Base-by-base conservation (phyloP, 2,329 filamentous ascomycete species). In the Cadophora sp. region DNA sequence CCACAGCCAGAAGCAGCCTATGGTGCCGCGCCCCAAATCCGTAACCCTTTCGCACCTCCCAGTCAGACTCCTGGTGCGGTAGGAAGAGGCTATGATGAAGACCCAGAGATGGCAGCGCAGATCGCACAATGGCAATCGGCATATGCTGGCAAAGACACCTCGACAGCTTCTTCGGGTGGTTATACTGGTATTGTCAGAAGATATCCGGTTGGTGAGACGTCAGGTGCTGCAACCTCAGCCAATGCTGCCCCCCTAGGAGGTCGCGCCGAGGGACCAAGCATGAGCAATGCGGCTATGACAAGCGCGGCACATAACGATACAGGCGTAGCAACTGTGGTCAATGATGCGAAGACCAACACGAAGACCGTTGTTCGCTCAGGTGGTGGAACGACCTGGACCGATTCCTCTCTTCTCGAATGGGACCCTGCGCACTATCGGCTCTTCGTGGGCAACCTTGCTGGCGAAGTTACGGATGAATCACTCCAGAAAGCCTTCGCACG, bases 391-490 rank as follows among this genome's bases (percentile, higher is more conserved):
- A 91, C 89, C 66, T 99, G 96, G 96, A 91, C 91, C 27, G 96
- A 99, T 78, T 85, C 92, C 65, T 87, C 91, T 0, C 87, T 99
- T 3, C 86, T 98, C 1, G 96, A 98, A 78, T 99, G 96, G 96
- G 94, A 98, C 76, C 95, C 95, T 1, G 87, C 91, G 33, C 96
- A 99, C 78, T 92, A 97, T 76, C 93, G 96, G 43, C 88, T 99
- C 51, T 98, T 98, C 79, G 94, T 98, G 18, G 96, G 96, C 71
- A 99, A 99, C 79, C 86, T 99, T 61, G 96, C 96, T 48, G 96
- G 96, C 73, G 96, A 99, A 82, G 96, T 97, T 36, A 99, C 96
- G 0, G 96, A 99, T 79, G 96, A 99, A 65, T 96, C 93, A 1
- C 85, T 99, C 13, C 85, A 96, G 75, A 99, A 99, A 81, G 96